Conservation (phyloP, 306 rosid species). For the Neltuma alba region DNA sequence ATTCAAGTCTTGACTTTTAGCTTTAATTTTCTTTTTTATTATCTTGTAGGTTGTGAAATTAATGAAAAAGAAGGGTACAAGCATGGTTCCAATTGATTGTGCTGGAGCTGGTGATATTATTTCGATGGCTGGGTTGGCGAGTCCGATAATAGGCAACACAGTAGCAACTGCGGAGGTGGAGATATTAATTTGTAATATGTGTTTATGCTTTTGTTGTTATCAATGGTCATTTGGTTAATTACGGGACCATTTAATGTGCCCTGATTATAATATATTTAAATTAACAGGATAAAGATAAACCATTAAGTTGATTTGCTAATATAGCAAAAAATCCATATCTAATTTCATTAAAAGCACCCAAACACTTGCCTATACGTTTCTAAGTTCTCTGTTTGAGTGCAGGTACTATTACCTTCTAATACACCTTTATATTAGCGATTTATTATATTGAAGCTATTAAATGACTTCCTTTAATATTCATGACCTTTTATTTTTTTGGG, state of each 20-base stretch:
- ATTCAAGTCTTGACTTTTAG: conserved; percentile 29
- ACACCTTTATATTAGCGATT: neutral
- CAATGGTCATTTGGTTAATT: neutral
- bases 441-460: neutral
- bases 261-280: neutral
- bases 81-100: conserved; percentile 68
- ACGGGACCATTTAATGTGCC: conserved; percentile 17
- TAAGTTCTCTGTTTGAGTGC: neutral
- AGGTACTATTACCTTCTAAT: neutral
- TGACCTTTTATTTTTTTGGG: too few species aligned
- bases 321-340: neutral
- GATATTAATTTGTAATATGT: neutral
- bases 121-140: conserved; percentile 88
- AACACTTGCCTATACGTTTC: neutral
- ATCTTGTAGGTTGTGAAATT: conserved; percentile 72
- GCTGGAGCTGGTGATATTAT: conserved; percentile 99
- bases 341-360: neutral
- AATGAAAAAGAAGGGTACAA: conserved; percentile 94
- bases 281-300: neutral
- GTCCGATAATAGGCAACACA: conserved; percentile 91
- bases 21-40: conserved; percentile 20
- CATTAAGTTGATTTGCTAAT: neutral
- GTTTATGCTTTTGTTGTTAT: conserved; percentile 17
- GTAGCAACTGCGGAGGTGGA: conserved; percentile 78
- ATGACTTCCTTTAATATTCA: too few species aligned